phyloP scores from a whole-genome alignment of 306 rosid genomes.

The cucumber (Cucumis sativus) region Cucumber_9930_V3 NC_026658.2:5833001-5833500 shows the following conservation, averaged over 20 bases:
- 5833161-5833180: background rate
- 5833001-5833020: background rate
- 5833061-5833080: too few relatives aligned
- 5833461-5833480: slow-evolving; percentile 12
- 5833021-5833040: background rate
- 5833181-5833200: background rate
- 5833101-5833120: background rate
- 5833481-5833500: slow-evolving; percentile 12
- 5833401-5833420: slow-evolving; percentile 95
- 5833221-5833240: background rate
- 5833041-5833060: background rate
- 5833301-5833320: slow-evolving; percentile 10
- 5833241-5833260: background rate
- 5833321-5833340: slow-evolving; percentile 29
- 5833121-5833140: background rate
- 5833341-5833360: slow-evolving; percentile 82
- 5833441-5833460: slow-evolving; percentile 59
- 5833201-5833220: background rate
- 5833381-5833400: slow-evolving; percentile 96
- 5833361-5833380: slow-evolving; percentile 94
- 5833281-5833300: background rate
- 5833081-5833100: background rate
- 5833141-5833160: background rate
- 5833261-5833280: background rate
- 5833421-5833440: slow-evolving; percentile 94